phyloP scores from a whole-genome alignment of 148 eudicot genomes.

The Dysphania ambrosioides region DNA sequence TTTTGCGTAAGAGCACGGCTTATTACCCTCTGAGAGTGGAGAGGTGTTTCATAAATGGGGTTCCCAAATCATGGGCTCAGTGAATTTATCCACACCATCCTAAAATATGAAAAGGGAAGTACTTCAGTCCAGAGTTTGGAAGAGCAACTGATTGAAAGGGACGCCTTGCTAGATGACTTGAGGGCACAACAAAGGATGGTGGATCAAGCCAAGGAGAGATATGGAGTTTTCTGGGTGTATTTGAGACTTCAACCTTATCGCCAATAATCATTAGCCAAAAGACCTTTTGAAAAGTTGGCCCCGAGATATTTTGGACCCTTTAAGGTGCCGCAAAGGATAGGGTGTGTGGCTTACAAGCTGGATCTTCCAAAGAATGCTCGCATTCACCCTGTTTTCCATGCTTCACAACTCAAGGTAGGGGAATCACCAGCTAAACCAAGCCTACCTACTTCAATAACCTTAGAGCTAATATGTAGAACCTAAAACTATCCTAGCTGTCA shows the following conservation, averaged over 20 bases:
- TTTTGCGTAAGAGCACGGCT: too few species aligned
- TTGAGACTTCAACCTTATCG: not conserved
- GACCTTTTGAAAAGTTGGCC: not conserved
- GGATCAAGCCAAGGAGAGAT: not conserved
- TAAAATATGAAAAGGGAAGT: not conserved
- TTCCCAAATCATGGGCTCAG: not conserved
- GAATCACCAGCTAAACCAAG: fast-evolving
- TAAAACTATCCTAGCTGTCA: not conserved
- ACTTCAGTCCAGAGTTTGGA: not conserved
- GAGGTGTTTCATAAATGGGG: not conserved
- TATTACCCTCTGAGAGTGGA: not conserved
- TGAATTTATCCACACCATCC: not conserved
- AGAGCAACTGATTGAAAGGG: not conserved
- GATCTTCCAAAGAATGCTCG: not conserved
- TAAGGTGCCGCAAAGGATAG: not conserved
- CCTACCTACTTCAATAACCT: not conserved
- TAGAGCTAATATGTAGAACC: not conserved
- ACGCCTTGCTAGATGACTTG: not conserved
- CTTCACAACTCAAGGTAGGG: not conserved
- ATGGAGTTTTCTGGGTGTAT: not conserved
- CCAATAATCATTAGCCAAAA: not conserved
- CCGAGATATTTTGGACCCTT: not conserved
- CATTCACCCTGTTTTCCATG: not conserved
- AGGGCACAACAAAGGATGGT: not conserved
- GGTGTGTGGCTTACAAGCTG: not conserved